Evolutionary conservation across 2,329 filamentous ascomycete species (phyloP).

Genomic region (Alternaria triticina): DNA sequence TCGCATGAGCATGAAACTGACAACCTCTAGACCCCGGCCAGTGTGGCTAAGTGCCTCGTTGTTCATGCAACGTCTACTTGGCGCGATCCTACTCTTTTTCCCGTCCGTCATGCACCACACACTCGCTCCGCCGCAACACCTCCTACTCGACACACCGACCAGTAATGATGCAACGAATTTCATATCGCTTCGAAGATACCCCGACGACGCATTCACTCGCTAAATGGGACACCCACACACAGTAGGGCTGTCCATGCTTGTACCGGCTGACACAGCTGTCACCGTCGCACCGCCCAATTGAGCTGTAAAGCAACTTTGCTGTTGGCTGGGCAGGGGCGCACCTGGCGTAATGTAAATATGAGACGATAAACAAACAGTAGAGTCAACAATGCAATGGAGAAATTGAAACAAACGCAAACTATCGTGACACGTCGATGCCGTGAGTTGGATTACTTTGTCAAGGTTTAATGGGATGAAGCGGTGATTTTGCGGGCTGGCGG

Average conservation of each 20-base stretch:
- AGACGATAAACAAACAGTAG: constrained; percentile 1
- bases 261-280: not conserved
- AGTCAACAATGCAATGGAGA: not conserved
- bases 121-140: constrained; percentile 20
- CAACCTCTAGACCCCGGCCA: constrained; percentile 40
- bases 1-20: constrained; percentile 9
- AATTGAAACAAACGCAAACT: constrained; percentile 2
- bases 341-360: constrained; percentile 7
- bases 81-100: constrained; percentile 12
- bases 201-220: constrained; percentile 31
- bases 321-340: not conserved
- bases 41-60: constrained; percentile 35
- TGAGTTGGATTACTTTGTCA: not conserved
- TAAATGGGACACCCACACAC: constrained; percentile 8
- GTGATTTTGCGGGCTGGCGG: constrained; percentile 7
- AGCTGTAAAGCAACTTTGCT: not conserved
- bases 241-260: not conserved
- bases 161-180: constrained; percentile 30
- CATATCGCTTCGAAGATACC: constrained; percentile 33
- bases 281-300: not conserved
- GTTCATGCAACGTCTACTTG: not conserved
- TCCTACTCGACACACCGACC: constrained; percentile 1
- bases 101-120: constrained; percentile 12
- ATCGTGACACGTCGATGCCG: constrained; percentile 1
- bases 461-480: not conserved